Evolutionary conservation across 805 yeast species (phyloP), one percentile per base, ranked within the genome.

Genomic region (Wickerhamomyces mucosus): DNA sequence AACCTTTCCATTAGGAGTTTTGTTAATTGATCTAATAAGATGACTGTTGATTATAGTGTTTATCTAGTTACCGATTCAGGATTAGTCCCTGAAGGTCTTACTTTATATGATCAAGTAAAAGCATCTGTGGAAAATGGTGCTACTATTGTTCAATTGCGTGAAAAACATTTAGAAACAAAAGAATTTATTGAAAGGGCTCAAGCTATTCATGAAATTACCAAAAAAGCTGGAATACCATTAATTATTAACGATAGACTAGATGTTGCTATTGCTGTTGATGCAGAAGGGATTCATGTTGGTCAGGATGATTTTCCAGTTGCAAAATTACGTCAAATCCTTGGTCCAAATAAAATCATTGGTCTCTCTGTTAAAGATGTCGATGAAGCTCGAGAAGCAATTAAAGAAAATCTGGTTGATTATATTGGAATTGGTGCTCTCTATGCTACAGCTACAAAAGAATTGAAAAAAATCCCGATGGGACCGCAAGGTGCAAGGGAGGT

Each of bases 221-320:
- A 61, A 22, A 50, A 57, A 18, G 69, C 63, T 25, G 66, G 69
- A 0, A 73, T 88, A 7, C 96, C 96, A 0, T 60, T 86, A 41
- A 71, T 86, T 21, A 85, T 86, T 48, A 84, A 86, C 43, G 96
- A 86, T 48, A 60, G 96, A 31, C 68, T 84, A 3, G 96, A 86
- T 49, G 84, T 88, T 10, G 96, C 95, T 0, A 58, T 88, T 27
- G 96, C 96, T 0, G 65, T 84, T 34, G 92, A 71, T 43, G 94
- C 94, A 3, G 95, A 84, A 40, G 95, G 95, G 21, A 78, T 88
- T 7, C 96, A 86, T 58, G 83, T 86, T 15, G 96, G 96, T 1
- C 96, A 86, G 53, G 86, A 78, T 32, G 96, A 86, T 50, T 82
- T 86, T 83, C 59, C 63, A 4, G 55, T 56, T 7, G 43, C 45